Base-by-base conservation (phyloP, 2,329 filamentous ascomycete species). In the Dothistroma pini region DNA sequence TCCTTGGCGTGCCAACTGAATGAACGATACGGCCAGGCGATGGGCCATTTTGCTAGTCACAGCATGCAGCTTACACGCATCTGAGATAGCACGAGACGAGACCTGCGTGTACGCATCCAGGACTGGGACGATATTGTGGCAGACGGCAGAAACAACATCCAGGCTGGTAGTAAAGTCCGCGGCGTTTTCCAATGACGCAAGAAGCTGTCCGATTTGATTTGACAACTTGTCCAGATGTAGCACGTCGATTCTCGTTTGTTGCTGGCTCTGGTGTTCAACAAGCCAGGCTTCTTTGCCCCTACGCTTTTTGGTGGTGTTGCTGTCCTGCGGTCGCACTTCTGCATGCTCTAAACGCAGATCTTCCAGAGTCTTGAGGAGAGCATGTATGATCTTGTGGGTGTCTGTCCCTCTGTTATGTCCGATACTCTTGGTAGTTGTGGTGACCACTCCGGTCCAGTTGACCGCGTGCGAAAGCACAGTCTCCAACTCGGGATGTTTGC, bases 1-100 rank as follows among this genome's bases (percentile, higher is more conserved):
- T 1, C 95, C 95, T 73, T 96, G 87, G 0, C 86, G 84, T 1
- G 90, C 87, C 54, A 99, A 84, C 61, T 92, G 87, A 1, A 85
- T 84, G 73, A 97, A 96, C 0, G 87, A 85, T 54, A 88, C 90
- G 35, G 87, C 85, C 50, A 99, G 82, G 14, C 88, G 84, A 72
- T 89, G 89, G 0, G 89, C 86, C 72, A 96, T 84, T 68, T 89
- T 89, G 68, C 87, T 89, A 1, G 86, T 86, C 12, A 89, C 83
- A 10, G 83, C 80, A 71, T 97, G 91, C 8, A 93, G 78, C 1
- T 81, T 77, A 1, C 85, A 77, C 62, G 89, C 86, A 31, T 84
- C 81, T 10, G 78, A 71, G 14, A 92, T 73, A 10, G 86, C 77
- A 44, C 84, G 81, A 47, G 82, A 76, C 67, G 86, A 86, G 19